phyloP scores from a whole-genome alignment of 805 yeast species.

The Yamadazyma phyllophila region DNA sequence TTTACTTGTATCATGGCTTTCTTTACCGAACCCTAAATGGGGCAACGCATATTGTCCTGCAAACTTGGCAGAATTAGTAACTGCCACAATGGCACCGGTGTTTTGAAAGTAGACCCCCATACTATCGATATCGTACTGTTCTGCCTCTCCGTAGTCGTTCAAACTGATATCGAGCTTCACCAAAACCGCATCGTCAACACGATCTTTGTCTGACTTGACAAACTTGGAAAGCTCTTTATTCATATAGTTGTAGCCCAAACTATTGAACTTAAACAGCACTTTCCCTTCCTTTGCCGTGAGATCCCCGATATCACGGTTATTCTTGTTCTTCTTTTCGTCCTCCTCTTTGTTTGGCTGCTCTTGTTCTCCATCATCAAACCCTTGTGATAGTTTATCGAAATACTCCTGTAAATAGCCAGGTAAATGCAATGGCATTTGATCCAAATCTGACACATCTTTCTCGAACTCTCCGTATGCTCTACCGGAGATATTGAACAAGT shows the following conservation, averaged over 20 bases:
- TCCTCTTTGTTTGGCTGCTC: neutral
- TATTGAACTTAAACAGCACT: conserved; percentile 21
- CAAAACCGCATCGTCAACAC: conserved; percentile 31
- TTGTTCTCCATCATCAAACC: conserved; percentile 20
- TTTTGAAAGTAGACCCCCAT: conserved; percentile 66
- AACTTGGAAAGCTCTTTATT: conserved; percentile 17
- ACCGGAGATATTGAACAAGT: conserved; percentile 37
- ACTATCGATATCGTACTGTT: conserved; percentile 49
- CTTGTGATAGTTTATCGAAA: conserved; percentile 23
- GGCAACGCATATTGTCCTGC: conserved; percentile 61
- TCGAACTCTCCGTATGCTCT: conserved; percentile 32
- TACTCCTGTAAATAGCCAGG: conserved; percentile 33
- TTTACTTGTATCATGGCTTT: conserved; percentile 45
- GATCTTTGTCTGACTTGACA: conserved; percentile 13
- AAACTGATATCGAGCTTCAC: conserved; percentile 30
- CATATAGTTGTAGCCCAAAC: conserved; percentile 23
- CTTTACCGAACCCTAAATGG: conserved; percentile 46
- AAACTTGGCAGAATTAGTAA: conserved; percentile 64
- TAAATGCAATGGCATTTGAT: conserved; percentile 18
- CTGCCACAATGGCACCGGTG: conserved; percentile 58
- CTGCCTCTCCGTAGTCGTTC: conserved; percentile 46
- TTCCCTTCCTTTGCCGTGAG: conserved; percentile 27
- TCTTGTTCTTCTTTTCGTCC: conserved; percentile 5
- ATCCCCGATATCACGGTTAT: conserved; percentile 22
- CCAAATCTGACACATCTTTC: conserved; percentile 1